These are phyloP conservation scores for Grammothele lineata DNA, from an alignment of 768 basidiomycete genomes.

Conservation along the genomic window DNA sequence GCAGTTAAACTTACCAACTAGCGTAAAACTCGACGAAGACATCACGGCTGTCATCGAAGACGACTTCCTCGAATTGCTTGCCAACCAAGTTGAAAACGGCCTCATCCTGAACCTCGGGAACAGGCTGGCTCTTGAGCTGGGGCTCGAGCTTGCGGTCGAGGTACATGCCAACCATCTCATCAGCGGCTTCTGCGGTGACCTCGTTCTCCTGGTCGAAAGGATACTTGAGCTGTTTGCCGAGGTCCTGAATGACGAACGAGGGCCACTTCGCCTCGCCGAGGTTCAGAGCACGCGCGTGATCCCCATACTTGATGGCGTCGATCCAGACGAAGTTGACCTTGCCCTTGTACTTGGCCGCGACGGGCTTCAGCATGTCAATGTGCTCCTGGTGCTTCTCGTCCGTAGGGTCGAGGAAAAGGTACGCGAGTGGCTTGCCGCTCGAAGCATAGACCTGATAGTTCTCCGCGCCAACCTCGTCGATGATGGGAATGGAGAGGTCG, in stretches of 20 bases:
- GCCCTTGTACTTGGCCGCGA: conserved; percentile 79
- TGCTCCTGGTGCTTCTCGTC: conserved; percentile 58
- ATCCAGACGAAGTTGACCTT: conserved; percentile 98
- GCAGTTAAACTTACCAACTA: conserved; percentile 72
- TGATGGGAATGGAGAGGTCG: conserved; percentile 79
- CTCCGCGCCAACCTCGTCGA: conserved; percentile 91
- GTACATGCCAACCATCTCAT: conserved; percentile 60
- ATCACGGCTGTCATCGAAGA: conserved; percentile 86
- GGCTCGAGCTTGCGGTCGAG: conserved; percentile 72
- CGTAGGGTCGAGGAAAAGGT: conserved; percentile 87
- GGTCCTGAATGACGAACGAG: conserved; percentile 87
- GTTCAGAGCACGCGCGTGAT: conserved; percentile 95
- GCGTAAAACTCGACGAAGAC: conserved; percentile 98
- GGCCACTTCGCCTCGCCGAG: conserved; percentile 86
- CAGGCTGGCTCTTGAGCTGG: conserved; percentile 83
- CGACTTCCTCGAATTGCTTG: conserved; percentile 83
- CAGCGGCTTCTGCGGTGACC: conserved; percentile 52
- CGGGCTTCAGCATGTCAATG: conserved; percentile 64
- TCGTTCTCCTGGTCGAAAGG: conserved; percentile 71
- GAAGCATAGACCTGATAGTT: conserved; percentile 86
- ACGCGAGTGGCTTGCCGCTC: conserved; percentile 85
- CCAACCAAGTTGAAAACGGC: conserved; percentile 81
- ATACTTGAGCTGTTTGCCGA: conserved; percentile 82
- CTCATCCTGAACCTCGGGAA: conserved; percentile 81
- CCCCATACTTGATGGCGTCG: conserved; percentile 90